Conservation (phyloP, 148 eudicot genomes). For the Spergularia marina region DNA sequence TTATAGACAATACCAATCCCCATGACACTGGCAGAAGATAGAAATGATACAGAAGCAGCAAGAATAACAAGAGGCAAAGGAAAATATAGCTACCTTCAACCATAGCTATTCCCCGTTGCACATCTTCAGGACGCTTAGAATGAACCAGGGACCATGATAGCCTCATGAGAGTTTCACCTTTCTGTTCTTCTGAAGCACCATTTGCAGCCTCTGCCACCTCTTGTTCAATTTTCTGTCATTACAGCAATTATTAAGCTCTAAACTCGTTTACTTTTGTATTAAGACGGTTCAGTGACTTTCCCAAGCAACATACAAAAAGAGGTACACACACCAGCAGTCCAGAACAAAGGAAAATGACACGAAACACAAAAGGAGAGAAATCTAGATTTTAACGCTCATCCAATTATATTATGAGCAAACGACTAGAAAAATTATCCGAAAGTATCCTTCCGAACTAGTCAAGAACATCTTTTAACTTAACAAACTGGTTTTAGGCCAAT, state of each 20-base stretch:
- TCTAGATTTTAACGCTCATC: neutral
- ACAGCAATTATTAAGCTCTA: neutral
- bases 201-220: slow-evolving; percentile 67
- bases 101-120: slow-evolving; percentile 91
- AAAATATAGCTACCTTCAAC: slow-evolving; percentile 60
- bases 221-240: slow-evolving; percentile 59
- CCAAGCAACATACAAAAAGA: neutral
- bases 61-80: neutral
- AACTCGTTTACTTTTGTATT: neutral
- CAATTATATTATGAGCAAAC: neutral
- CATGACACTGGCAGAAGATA: neutral
- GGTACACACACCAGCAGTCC: neutral
- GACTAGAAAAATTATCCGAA: neutral
- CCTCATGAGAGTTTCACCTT: slow-evolving; percentile 64
- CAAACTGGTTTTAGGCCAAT: neutral
- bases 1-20: neutral
- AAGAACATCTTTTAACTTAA: neutral
- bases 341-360: neutral
- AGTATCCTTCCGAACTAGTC: neutral
- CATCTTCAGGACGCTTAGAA: slow-evolving; percentile 68
- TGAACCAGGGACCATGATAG: slow-evolving; percentile 87
- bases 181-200: slow-evolving; percentile 50
- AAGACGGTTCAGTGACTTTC: neutral
- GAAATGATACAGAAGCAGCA: neutral
- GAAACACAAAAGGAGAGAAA: neutral